These are phyloP conservation scores for Tetracladium setigerum DNA, from an alignment of 495 filamentous ascomycete species.

Conservation along the genomic window DNA sequence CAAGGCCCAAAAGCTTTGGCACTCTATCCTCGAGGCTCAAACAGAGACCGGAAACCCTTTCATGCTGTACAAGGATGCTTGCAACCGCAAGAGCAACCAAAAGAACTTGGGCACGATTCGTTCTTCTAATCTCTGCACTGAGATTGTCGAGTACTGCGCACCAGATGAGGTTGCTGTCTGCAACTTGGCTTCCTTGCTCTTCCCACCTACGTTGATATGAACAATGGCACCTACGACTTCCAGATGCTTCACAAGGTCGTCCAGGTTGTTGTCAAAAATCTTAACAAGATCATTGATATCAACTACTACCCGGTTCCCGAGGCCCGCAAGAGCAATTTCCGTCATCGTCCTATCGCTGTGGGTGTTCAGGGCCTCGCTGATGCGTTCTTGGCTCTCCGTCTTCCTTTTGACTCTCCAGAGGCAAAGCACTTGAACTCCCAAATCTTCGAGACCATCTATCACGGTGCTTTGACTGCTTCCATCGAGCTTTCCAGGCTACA, in stretches of 20 bases:
- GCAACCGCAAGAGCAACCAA: slow-evolving; percentile 99
- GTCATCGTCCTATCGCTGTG: slow-evolving; percentile 88
- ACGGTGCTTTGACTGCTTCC: slow-evolving; percentile 85
- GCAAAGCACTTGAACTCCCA: slow-evolving; percentile 91
- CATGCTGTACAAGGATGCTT: slow-evolving; percentile 98
- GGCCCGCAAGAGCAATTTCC: slow-evolving; percentile 89
- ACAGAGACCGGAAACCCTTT: slow-evolving; percentile 98
- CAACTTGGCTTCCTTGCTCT: slow-evolving; percentile 95
- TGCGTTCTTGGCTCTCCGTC: slow-evolving; percentile 91
- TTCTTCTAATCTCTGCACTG: slow-evolving; percentile 97
- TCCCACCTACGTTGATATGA: slow-evolving; percentile 79
- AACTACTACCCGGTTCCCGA: slow-evolving; percentile 96
- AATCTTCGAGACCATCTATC: slow-evolving; percentile 99
- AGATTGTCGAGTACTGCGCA: slow-evolving; percentile 95
- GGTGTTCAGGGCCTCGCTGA: slow-evolving; percentile 99
- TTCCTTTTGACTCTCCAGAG: slow-evolving; percentile 94
- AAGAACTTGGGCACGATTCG: slow-evolving; percentile 98
- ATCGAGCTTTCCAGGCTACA: slow-evolving; percentile 73
- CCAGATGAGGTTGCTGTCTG: slow-evolving; percentile 98
- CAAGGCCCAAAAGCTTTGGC: slow-evolving; percentile 99
- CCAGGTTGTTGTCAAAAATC: slow-evolving; percentile 80
- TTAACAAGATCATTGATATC: slow-evolving; percentile 96
- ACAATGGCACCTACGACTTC: slow-evolving; percentile 81
- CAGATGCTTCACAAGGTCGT: slow-evolving; percentile 88
- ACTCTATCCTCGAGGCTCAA: slow-evolving; percentile 93